Evolutionary conservation across 495 filamentous ascomycete genomes (phyloP).

Genomic region (Penicillium bialowiezense): DNA sequence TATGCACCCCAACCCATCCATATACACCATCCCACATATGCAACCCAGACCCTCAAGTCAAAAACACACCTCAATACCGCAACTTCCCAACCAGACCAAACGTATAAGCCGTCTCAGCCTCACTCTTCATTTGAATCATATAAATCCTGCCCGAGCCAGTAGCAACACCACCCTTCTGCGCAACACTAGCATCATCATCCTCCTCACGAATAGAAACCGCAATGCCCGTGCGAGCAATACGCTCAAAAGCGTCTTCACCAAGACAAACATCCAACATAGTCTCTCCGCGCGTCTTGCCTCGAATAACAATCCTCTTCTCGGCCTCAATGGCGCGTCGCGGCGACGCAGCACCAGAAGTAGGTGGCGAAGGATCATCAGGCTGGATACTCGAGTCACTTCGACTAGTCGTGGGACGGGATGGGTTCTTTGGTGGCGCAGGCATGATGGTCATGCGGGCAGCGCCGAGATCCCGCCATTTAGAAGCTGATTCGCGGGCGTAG

Average conservation of each 20-base stretch:
- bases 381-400: conserved; percentile 20
- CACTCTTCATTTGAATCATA: conserved; percentile 76
- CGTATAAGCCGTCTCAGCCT: conserved; percentile 58
- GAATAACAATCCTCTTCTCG: conserved; percentile 81
- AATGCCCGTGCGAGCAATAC: conserved; percentile 78
- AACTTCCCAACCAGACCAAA: conserved; percentile 61
- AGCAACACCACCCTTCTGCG: conserved; percentile 66
- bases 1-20: conserved; percentile 12
- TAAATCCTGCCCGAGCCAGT: conserved; percentile 70
- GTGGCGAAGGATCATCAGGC: conserved; percentile 14
- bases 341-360: conserved; percentile 35
- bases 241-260: conserved; percentile 78
- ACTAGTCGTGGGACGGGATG: conserved; percentile 34
- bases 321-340: conserved; percentile 38
- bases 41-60: not conserved
- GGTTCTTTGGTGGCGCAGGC: conserved; percentile 57
- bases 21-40: too few relatives aligned
- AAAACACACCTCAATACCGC: conserved; percentile 40
- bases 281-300: conserved; percentile 61
- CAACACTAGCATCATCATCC: conserved; percentile 64
- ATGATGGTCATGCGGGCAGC: conserved; percentile 78
- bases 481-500: conserved; percentile 70
- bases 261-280: conserved; percentile 80
- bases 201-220: conserved; percentile 86
- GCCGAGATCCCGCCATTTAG: conserved; percentile 89